phyloP scores from a whole-genome alignment of 1,284 basidiomycete species.

The Ganoderma lucidum region DNA sequence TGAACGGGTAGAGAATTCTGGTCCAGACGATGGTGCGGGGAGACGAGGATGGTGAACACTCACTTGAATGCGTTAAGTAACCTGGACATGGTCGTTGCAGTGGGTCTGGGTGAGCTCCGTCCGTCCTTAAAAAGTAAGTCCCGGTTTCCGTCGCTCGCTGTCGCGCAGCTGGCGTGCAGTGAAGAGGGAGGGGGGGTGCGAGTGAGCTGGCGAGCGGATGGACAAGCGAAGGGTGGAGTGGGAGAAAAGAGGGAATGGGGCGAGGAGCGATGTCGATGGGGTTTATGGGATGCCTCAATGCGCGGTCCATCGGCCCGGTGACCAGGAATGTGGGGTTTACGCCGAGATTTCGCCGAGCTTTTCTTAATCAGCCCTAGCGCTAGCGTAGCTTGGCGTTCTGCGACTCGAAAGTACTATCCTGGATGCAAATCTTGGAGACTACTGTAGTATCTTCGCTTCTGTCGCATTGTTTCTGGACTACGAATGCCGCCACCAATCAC shows the following conservation, averaged over 20 bases:
- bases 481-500: too few species aligned
- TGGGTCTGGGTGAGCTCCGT: neutral
- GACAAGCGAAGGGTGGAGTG: constrained; percentile 2
- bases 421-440: too few species aligned
- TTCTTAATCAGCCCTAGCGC: too few species aligned
- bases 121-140: neutral
- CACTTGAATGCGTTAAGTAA: constrained; percentile 63
- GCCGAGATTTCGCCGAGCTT: neutral
- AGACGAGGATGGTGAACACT: constrained; percentile 28
- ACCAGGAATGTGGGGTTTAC: neutral
- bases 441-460: too few species aligned
- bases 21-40: neutral
- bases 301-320: neutral
- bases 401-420: too few species aligned
- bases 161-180: neutral
- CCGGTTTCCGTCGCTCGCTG: too few species aligned
- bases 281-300: neutral
- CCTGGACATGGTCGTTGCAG: constrained; percentile 46
- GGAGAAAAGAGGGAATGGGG: constrained; percentile 5
- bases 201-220: constrained; percentile 1
- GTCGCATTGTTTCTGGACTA: too few species aligned
- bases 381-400: too few species aligned
- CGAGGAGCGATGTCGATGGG: neutral
- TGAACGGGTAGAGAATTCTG: too few species aligned
- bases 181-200: neutral